Evolutionary conservation across 139 green algal species (phyloP), one percentile per base, ranked within the genome.

Genomic region (Pleodorina starrii): DNA sequence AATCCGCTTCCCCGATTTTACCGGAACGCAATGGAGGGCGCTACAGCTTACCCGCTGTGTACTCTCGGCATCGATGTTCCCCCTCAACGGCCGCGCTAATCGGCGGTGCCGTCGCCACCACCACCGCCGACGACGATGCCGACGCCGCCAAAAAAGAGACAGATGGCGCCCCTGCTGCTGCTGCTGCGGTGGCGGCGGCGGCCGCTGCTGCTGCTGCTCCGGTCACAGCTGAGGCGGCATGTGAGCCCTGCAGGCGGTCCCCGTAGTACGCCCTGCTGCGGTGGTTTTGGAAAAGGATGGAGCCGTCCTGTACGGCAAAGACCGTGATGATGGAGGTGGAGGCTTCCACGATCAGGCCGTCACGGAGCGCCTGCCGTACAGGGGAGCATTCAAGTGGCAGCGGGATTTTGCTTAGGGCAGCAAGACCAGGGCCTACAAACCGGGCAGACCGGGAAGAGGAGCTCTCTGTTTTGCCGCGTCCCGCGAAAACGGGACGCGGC

Each of bases 301-400:
- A 44, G 10, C 68, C 68, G 38, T 76, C 68, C 19, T 29, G 2
- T 32, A 48, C 35, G 68, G 4, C 68, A 44, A 76, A 76, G 5
- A 46, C 68, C 16, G 68, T 76, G 68, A 76, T 76, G 68, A 76
- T 76, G 68, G 68, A 76, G 32, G 68, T 48, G 36, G 68, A 48
- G 35, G 68, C 68, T 32, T 76, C 68, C 36, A 76, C 32, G 19
- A 76, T 10, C 32, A 76, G 36, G 1, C 17, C 16, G 35, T 76
- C 68, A 32, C 68, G 68, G 16, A 76, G 68, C 11, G 35, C 35
- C 68, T 76, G 32, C 7, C 38, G 68, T 40, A 38, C 21, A 16
- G 63, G 16, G 63, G 21, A 73, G 63, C n/a, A n/a, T n/a, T n/a
- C n/a, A n/a, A n/a, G n/a, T n/a, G n/a, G n/a, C n/a, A n/a, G n/a